Evolutionary conservation across 192 early-diverging fungal species (phyloP).

Genomic region (Backusella parvicylindrica): DNA sequence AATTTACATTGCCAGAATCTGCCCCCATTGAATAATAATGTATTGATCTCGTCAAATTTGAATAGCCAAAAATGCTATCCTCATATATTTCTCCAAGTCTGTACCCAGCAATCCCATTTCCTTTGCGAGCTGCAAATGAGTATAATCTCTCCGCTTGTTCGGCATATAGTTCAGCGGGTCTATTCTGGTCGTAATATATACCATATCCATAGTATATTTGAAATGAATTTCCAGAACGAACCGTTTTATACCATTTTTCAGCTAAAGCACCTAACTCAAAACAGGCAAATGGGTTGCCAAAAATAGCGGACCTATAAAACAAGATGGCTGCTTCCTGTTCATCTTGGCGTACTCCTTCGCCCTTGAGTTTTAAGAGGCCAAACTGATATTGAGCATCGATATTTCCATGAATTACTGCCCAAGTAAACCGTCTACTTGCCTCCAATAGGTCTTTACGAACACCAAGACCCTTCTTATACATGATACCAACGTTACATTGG

Average conservation of each 20-base stretch:
- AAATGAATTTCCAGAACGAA: background rate
- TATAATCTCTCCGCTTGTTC: background rate
- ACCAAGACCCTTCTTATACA: background rate
- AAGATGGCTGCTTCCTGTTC: fast-evolving
- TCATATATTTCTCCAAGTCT: background rate
- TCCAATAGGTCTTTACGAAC: background rate
- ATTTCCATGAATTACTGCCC: background rate
- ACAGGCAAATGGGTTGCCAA: no score
- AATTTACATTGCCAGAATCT: background rate
- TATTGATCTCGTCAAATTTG: background rate
- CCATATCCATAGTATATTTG: background rate
- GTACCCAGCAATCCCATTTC: background rate
- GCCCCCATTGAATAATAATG: background rate
- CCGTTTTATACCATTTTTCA: no score
- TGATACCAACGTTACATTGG: conserved; percentile 10
- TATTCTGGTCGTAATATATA: background rate
- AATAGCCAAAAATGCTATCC: background rate
- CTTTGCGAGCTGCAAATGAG: background rate
- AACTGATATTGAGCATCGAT: background rate
- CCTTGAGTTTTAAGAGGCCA: background rate
- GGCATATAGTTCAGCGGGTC: no score
- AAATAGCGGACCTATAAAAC: background rate
- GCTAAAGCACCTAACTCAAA: no score
- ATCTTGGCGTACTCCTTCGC: background rate
- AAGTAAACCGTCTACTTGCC: background rate